Conservation (phyloP, 2,329 filamentous ascomycete species). For the Exophiala sp. region DNA sequence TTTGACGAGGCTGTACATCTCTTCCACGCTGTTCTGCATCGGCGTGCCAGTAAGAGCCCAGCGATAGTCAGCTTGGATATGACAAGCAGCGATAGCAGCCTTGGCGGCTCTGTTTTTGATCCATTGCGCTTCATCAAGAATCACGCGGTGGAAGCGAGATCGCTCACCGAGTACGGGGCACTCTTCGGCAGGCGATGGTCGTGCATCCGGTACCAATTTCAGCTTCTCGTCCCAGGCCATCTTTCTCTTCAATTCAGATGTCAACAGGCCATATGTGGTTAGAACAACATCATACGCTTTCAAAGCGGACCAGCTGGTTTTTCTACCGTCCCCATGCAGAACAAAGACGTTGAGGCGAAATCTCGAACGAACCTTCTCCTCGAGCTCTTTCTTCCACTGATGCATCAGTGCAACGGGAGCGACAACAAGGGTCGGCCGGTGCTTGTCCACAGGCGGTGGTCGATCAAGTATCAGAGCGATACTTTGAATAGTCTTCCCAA, state of each 20-base stretch:
- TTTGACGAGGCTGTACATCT: conserved; percentile 69
- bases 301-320: conserved; percentile 54
- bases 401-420: conserved; percentile 72
- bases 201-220: conserved; percentile 39
- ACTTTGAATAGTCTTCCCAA: conserved; percentile 79
- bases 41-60: conserved; percentile 76
- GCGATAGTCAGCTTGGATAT: conserved; percentile 56
- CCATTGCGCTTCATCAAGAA: conserved; percentile 73
- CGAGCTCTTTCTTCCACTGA: conserved; percentile 80
- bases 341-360: conserved; percentile 61
- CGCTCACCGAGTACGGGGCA: conserved; percentile 57
- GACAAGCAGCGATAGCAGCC: conserved; percentile 54
- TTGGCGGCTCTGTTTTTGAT: conserved; percentile 70
- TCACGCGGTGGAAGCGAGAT: conserved; percentile 60
- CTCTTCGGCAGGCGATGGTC: conserved; percentile 34
- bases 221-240: conserved; percentile 48
- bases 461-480: conserved; percentile 68
- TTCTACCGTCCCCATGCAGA: conserved; percentile 60
- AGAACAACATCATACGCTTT: conserved; percentile 66
- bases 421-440: conserved; percentile 74
- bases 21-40: conserved; percentile 79
- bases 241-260: conserved; percentile 59
- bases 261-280: conserved; percentile 70
- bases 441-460: conserved; percentile 52
- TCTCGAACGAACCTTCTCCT: conserved; percentile 56